Conservation (phyloP, 192 early-diverging fungal genomes). For the Gryganskiella cystojenkinii region DNA sequence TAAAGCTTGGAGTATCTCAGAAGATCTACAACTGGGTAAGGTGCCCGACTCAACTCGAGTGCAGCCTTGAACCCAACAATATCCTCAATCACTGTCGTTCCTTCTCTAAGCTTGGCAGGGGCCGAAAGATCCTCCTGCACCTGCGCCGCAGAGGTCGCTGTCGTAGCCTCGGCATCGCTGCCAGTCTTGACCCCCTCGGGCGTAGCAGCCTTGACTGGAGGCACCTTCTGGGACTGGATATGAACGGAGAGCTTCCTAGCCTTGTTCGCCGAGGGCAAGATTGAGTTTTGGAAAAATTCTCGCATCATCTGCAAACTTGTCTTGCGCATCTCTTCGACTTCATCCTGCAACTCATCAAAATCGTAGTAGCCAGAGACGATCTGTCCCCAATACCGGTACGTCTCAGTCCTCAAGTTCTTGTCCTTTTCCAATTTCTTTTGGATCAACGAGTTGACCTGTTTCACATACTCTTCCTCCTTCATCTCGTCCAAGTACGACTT, state of each 20-base stretch:
- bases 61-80: slow-evolving; percentile 60
- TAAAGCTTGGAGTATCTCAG: slow-evolving; percentile 38
- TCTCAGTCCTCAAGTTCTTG: slow-evolving; percentile 86
- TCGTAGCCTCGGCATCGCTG: slow-evolving; percentile 33
- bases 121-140: slow-evolving; percentile 21
- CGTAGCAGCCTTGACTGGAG: slow-evolving; percentile 25
- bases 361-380: slow-evolving; percentile 85
- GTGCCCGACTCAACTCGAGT: slow-evolving; percentile 57
- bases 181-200: slow-evolving; percentile 26
- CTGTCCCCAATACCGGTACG: slow-evolving; percentile 78
- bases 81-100: slow-evolving; percentile 55
- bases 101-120: slow-evolving; percentile 42
- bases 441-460: slow-evolving; percentile 79
- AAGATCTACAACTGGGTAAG: slow-evolving; percentile 50
- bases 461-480: slow-evolving; percentile 76
- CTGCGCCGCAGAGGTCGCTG: not conserved
- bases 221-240: slow-evolving; percentile 67
- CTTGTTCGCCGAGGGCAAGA: slow-evolving; percentile 61
- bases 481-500: slow-evolving; percentile 67
- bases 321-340: slow-evolving; percentile 66
- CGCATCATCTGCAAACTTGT: slow-evolving; percentile 61
- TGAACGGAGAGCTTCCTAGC: slow-evolving; percentile 77
- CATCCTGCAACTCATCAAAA: slow-evolving; percentile 78
- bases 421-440: slow-evolving; percentile 83
- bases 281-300: slow-evolving; percentile 68